These are phyloP conservation scores for Sungouiozyma intestinalis DNA, from an alignment of 805 yeast genomes.

Conservation along the genomic window DNA sequence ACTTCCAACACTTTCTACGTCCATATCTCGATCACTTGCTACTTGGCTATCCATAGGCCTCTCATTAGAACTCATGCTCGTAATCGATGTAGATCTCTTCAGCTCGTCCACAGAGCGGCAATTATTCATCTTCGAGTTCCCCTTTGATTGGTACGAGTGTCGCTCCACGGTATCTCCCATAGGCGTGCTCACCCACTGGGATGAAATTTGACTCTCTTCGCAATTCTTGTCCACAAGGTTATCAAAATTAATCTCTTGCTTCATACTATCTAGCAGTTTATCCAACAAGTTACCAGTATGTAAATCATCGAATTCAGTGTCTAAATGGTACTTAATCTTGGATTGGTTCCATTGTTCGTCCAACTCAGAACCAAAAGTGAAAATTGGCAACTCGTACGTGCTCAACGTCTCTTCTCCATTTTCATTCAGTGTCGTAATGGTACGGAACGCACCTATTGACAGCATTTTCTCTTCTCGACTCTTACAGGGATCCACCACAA, in stretches of 20 bases:
- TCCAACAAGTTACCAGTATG: slow-evolving; percentile 5
- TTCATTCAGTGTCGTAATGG: slow-evolving; percentile 36
- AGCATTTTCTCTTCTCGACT: slow-evolving; percentile 52
- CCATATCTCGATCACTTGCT: slow-evolving; percentile 9
- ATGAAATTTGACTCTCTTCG: neutral
- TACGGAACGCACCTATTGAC: slow-evolving; percentile 84
- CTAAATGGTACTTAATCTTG: slow-evolving; percentile 6
- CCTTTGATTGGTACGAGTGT: too few relatives aligned
- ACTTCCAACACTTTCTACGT: slow-evolving; percentile 21
- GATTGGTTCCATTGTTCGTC: slow-evolving; percentile 8
- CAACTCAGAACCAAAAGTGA: slow-evolving; percentile 14
- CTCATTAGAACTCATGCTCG: neutral
- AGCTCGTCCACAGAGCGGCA: neutral
- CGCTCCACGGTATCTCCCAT: neutral
- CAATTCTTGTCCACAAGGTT: slow-evolving; percentile 4
- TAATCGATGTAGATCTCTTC: neutral
- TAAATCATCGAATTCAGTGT: slow-evolving; percentile 5
- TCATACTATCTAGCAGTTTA: slow-evolving; percentile 18
- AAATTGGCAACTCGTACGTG: slow-evolving; percentile 17
- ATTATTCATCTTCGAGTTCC: neutral
- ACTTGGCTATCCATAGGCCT: slow-evolving; percentile 14
- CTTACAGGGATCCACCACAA: slow-evolving; percentile 77
- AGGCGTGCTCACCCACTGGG: neutral
- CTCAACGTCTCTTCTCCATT: slow-evolving; percentile 5
- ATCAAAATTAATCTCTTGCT: slow-evolving; percentile 15